Percentiles rank a stretch among this genome's conserved stretches.
Conservation (phyloP, 2,329 filamentous ascomycete genomes). For the Sclerotinia spermophila region DNA sequence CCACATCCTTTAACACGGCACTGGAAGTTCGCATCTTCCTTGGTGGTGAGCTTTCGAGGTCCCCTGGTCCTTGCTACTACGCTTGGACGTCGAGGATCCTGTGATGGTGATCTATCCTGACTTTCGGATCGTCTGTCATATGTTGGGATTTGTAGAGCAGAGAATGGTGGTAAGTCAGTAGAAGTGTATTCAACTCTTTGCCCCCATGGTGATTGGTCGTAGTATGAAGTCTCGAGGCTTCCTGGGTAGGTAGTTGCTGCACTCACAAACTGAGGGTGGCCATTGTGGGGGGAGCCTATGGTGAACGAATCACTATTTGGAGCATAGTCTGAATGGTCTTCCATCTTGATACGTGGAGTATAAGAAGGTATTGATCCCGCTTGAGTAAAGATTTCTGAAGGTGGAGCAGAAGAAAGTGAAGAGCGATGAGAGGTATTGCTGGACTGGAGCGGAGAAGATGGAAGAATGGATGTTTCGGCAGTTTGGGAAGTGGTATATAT, state of each 20-base stretch:
- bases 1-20: constrained; percentile 69
- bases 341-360: constrained; percentile 36
- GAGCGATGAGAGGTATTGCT: constrained; percentile 36
- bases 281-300: constrained; percentile 31
- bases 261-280: constrained; percentile 27
- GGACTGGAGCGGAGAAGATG: constrained; percentile 35
- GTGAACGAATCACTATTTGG: constrained; percentile 29
- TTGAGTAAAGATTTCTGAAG: constrained; percentile 35
- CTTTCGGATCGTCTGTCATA: constrained; percentile 33
- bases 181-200: constrained; percentile 32
- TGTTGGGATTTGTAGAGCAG: constrained; percentile 30
- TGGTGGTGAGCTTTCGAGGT: constrained; percentile 55
- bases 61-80: constrained; percentile 33
- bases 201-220: constrained; percentile 29
- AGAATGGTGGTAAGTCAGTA: constrained; percentile 32
- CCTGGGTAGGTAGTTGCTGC: constrained; percentile 31
- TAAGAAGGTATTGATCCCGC: constrained; percentile 34
- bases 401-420: constrained; percentile 37
- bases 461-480: constrained; percentile 35
- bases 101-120: constrained; percentile 25
- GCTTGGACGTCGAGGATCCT: constrained; percentile 24
- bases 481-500: constrained; percentile 43
- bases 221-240: constrained; percentile 32
- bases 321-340: constrained; percentile 34
- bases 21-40: constrained; percentile 66